Base-by-base conservation (phyloP, 1,284 basidiomycete genomes). In the Leccinum glutinopallens region DNA sequence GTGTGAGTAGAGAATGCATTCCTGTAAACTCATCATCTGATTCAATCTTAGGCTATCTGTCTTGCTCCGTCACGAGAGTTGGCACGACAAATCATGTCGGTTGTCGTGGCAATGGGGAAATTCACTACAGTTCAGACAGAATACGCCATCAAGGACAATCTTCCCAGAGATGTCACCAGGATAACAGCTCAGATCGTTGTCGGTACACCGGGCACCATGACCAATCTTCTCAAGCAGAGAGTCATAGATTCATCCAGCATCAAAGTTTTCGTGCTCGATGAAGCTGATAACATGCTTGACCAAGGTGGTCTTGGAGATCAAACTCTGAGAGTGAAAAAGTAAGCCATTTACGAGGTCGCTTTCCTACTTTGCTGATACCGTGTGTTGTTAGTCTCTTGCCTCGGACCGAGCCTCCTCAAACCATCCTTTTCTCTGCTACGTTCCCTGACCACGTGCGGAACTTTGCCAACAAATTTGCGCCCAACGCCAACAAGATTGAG, bases 241-340 rank as follows among this genome's bases (percentile, higher is more conserved):
- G 84, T 91, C 58, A 85, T 96, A 67, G 94, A 98, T 73, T 82
- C 90, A 7, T 86, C 83, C 61, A 82, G 90, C 46, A 87, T 99
- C 75, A 94, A 94, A 75, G 94, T 98, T 10, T 96, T 99, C 67
- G 97, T 99, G 10, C 83, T 99, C 22, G 97, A 99, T 75, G 97
- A 99, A 80, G 97, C 97, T 37, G 97, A 99, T 79, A 97, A 98
- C 78, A 98, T 99, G 96, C 83, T 99, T 69, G 96, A 97, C 75
- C 90, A 95, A 74, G 94, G 97, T 76, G 95, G 96, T 25, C 80
- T 99, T 61, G 95, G 95, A n/a, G 97, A 99, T 72, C 97, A 99
- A 80, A 97, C 94, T 2, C 80, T 97, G 66, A 87, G 92, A 60
- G 95, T 98, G 65, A 98, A 98, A 80, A 97, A 96, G 95, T 72